Conservation (phyloP, 73 alveolate species). For the Paramecium octaurelia region DNA sequence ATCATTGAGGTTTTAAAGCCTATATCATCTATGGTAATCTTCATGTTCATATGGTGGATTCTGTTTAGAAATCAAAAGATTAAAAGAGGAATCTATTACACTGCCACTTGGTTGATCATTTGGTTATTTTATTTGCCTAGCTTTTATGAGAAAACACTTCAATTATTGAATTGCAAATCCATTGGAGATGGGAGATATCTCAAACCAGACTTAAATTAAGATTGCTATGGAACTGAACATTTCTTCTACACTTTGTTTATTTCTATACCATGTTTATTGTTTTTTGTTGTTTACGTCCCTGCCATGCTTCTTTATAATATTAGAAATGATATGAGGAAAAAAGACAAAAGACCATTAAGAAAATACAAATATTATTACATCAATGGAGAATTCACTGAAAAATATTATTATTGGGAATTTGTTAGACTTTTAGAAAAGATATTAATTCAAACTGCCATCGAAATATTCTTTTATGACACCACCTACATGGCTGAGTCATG, state of each 20-base stretch:
- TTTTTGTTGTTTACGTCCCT: conserved; percentile 3
- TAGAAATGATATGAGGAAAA: neutral
- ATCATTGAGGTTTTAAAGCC: neutral
- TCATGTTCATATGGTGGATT: neutral
- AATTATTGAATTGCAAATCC: neutral
- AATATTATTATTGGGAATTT: conserved; percentile 40
- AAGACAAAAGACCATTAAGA: conserved; percentile 10
- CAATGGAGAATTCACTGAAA: conserved; percentile 38
- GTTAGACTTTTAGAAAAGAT: conserved; percentile 8
- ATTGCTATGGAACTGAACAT: conserved; percentile 28
- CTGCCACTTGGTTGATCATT: neutral
- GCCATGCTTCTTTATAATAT: neutral
- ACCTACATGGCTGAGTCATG: conserved; percentile 30
- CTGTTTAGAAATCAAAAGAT: conserved; percentile 9
- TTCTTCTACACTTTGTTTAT: neutral
- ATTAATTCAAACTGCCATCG: neutral
- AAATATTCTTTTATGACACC: neutral
- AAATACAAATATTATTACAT: conserved; percentile 11
- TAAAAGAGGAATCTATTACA: neutral
- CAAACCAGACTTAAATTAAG: conserved; percentile 1
- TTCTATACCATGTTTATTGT: neutral
- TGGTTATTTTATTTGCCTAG: conserved; percentile 27
- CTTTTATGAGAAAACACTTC: conserved; percentile 6
- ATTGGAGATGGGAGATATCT: conserved; percentile 32
- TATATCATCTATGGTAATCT: neutral